These are phyloP conservation scores for Chionographis japonica DNA, from an alignment of 106 monocot species.

Conservation along the genomic window DNA sequence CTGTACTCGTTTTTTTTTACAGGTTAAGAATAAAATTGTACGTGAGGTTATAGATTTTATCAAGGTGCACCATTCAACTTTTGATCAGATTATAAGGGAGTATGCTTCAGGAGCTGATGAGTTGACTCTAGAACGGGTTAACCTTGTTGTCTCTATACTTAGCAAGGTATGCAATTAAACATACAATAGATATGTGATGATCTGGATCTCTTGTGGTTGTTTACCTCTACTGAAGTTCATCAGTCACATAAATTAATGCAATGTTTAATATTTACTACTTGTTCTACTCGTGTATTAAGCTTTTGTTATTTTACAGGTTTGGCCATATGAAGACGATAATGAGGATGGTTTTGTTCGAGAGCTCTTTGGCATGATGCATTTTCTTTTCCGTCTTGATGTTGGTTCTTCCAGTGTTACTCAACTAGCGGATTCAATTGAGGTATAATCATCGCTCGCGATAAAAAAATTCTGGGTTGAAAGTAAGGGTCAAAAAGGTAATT, in stretches of 20 bases:
- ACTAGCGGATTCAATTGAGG: conserved; percentile 39
- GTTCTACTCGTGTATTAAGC: background rate
- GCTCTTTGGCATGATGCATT: conserved; percentile 55
- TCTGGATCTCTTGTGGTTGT: too few species aligned
- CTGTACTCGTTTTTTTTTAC: background rate
- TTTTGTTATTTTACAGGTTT: conserved; percentile 42
- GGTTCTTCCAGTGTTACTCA: conserved; percentile 23
- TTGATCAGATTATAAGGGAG: conserved; percentile 66
- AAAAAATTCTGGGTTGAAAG: background rate
- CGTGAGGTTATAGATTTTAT: conserved; percentile 75
- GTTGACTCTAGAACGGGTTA: conserved; percentile 52
- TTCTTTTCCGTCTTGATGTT: conserved; percentile 49
- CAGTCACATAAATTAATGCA: background rate
- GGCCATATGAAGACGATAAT: conserved; percentile 93
- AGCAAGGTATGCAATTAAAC: conserved; percentile 43
- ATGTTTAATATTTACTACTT: background rate
- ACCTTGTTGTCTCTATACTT: conserved; percentile 74
- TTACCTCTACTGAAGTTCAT: too few species aligned
- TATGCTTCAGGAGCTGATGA: conserved; percentile 56
- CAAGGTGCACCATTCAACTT: conserved; percentile 50
- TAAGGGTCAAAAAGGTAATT: background rate
- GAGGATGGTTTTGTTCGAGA: conserved; percentile 72
- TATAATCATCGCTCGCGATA: conserved; percentile 6
- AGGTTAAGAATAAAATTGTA: conserved; percentile 90
- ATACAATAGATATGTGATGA: background rate